Conservation (phyloP, 2,329 filamentous ascomycete genomes). For the Domatiomyces catenatus region DNA sequence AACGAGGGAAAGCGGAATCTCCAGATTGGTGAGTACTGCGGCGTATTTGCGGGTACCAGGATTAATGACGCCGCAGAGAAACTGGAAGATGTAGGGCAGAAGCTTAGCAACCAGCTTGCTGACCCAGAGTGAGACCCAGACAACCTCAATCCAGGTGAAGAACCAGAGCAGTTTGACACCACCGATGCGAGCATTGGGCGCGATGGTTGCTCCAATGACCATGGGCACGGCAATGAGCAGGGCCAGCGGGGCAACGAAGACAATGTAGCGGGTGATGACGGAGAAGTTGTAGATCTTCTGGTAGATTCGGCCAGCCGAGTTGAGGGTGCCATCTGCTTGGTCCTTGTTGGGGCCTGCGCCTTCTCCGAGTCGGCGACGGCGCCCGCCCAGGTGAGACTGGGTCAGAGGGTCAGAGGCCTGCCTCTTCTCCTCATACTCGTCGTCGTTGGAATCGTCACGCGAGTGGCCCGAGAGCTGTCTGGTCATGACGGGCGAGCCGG, state of each 20-base stretch:
- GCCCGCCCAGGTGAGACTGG: constrained; percentile 6
- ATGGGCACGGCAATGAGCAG: constrained; percentile 47
- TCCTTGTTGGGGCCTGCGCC: constrained; percentile 21
- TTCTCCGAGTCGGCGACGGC: constrained; percentile 23
- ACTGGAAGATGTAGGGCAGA: constrained; percentile 44
- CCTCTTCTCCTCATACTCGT: constrained; percentile 11
- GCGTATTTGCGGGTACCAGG: constrained; percentile 50
- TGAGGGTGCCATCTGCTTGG: constrained; percentile 38
- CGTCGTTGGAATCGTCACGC: background rate
- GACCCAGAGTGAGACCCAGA: constrained; percentile 49
- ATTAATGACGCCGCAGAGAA: constrained; percentile 47
- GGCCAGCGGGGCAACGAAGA: constrained; percentile 46
- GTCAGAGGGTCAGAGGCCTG: background rate
- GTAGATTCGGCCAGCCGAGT: constrained; percentile 45
- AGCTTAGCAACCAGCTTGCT: constrained; percentile 45
- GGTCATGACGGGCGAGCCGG: constrained; percentile 17
- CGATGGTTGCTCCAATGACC: constrained; percentile 42
- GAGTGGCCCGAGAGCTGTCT: constrained; percentile 21
- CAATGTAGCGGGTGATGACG: constrained; percentile 46
- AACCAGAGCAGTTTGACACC: constrained; percentile 44
- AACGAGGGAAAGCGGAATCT: constrained; percentile 46
- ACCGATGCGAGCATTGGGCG: constrained; percentile 35
- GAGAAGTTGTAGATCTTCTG: constrained; percentile 47
- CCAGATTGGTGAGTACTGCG: constrained; percentile 40
- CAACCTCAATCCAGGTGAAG: constrained; percentile 50